These are phyloP conservation scores for Millerago galiae DNA, from an alignment of 805 yeast genomes.

Conservation along the genomic window DNA sequence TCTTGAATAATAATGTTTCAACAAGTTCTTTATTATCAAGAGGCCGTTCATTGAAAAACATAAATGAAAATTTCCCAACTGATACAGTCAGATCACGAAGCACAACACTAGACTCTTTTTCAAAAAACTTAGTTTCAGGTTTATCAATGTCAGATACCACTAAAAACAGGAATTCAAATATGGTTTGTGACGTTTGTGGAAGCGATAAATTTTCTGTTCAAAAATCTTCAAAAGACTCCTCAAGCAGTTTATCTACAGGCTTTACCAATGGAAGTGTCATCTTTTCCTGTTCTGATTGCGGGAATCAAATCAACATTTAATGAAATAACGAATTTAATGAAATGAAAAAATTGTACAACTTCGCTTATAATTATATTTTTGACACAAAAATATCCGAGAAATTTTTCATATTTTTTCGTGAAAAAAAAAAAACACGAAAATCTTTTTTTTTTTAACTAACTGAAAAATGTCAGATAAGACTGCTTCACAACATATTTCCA, in stretches of 20 bases:
- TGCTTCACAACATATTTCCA: constrained; percentile 55
- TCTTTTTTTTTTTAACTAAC: not conserved
- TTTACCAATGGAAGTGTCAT: constrained; percentile 4
- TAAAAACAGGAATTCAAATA: not conserved
- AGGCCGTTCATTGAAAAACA: constrained; percentile 6
- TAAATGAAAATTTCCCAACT: not conserved
- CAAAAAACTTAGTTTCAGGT: not conserved
- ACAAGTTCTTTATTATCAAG: constrained; percentile 13
- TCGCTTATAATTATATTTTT: not conserved
- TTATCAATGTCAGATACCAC: not conserved
- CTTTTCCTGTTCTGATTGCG: constrained; percentile 24
- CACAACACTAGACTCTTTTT: constrained; percentile 12
- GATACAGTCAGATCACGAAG: constrained; percentile 3
- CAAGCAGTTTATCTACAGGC: not conserved
- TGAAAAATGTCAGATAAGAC: constrained; percentile 19
- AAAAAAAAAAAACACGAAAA: no score
- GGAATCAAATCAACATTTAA: constrained; percentile 18
- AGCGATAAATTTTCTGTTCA: constrained; percentile 21
- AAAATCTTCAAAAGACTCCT: constrained; percentile 1
- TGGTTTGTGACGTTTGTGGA: constrained; percentile 21
- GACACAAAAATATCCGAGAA: not conserved
- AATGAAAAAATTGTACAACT: not conserved
- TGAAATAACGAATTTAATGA: not conserved
- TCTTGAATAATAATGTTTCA: constrained; percentile 15
- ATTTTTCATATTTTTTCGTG: not conserved